A percentile compares a stretch with the other conserved stretches of the same genome.
phyloP scores from a whole-genome alignment of 768 basidiomycete genomes.

The Clitopilus hobsonii region DNA sequence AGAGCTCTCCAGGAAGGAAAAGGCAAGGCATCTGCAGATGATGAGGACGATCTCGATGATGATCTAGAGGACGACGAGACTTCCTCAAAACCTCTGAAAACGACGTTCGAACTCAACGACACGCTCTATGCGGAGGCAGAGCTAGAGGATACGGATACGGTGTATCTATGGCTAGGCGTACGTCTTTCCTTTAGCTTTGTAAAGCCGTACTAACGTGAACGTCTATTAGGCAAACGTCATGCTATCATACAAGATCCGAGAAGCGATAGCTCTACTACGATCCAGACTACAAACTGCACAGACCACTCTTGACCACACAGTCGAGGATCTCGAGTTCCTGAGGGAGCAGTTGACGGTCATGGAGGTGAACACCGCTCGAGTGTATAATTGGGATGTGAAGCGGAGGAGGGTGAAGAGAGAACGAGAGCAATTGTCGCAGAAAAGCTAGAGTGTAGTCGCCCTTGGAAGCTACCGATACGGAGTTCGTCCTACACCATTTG shows the following conservation, averaged over 20 bases:
- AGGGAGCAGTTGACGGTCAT: constrained; percentile 94
- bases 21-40: constrained; percentile 34
- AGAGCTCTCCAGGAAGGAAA: constrained; percentile 52
- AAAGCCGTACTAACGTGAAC: neutral
- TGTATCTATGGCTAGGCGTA: constrained; percentile 96
- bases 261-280: constrained; percentile 68
- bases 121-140: constrained; percentile 92
- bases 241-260: constrained; percentile 86
- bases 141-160: constrained; percentile 80
- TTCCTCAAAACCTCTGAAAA: constrained; percentile 54
- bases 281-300: constrained; percentile 75
- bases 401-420: constrained; percentile 57
- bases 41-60: constrained; percentile 37
- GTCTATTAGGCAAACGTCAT: constrained; percentile 85
- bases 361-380: constrained; percentile 92
- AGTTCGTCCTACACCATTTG: no score
- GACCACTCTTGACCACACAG: constrained; percentile 55
- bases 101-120: constrained; percentile 94
- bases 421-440: constrained; percentile 25
- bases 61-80: constrained; percentile 49
- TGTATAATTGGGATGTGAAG: constrained; percentile 97
- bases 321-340: constrained; percentile 89
- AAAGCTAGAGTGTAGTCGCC: neutral
- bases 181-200: constrained; percentile 22
- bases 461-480: no score